A percentile compares a stretch with the other conserved stretches of the same genome.
Conservation (phyloP, 805 yeast genomes). For the Myxozyma kluyveri region DNA sequence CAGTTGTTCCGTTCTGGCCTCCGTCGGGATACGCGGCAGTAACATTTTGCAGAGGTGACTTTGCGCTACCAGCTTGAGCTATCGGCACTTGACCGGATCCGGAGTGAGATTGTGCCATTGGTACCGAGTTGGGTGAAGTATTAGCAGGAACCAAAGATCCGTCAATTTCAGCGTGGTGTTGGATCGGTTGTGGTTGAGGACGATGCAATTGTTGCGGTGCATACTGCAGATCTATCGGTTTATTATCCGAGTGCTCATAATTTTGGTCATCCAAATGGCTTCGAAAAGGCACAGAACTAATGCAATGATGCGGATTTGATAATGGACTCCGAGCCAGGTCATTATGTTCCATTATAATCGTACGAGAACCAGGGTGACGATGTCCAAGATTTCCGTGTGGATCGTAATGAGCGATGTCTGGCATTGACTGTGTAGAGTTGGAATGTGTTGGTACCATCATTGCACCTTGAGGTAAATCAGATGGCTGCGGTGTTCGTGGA, state of each 20-base stretch:
- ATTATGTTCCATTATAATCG: background rate
- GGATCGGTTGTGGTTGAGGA: conserved; percentile 23
- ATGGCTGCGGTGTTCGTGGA: background rate
- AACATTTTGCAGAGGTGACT: conserved; percentile 17
- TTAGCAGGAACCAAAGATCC: no score
- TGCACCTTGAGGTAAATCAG: background rate
- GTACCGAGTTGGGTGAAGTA: no score
- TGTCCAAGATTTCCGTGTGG: background rate
- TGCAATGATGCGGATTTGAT: no score
- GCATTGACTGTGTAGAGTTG: conserved; percentile 15
- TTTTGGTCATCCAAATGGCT: no score
- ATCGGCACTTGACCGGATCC: no score
- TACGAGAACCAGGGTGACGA: background rate
- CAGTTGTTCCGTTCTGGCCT: no score
- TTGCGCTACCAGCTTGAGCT: background rate
- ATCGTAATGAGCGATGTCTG: conserved; percentile 10
- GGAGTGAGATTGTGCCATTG: no score
- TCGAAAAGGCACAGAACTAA: no score
- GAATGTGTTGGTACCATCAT: conserved; percentile 3
- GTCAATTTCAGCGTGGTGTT: conserved; percentile 1
- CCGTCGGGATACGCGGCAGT: background rate
- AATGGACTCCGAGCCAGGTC: background rate
- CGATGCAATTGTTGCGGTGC: background rate
- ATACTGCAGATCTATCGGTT: background rate
- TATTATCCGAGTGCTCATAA: background rate